A percentile compares a stretch with the other conserved stretches of the same genome.
Conservation (phyloP, 2,329 filamentous ascomycete species). For the Colletotrichum australisinense region DNA sequence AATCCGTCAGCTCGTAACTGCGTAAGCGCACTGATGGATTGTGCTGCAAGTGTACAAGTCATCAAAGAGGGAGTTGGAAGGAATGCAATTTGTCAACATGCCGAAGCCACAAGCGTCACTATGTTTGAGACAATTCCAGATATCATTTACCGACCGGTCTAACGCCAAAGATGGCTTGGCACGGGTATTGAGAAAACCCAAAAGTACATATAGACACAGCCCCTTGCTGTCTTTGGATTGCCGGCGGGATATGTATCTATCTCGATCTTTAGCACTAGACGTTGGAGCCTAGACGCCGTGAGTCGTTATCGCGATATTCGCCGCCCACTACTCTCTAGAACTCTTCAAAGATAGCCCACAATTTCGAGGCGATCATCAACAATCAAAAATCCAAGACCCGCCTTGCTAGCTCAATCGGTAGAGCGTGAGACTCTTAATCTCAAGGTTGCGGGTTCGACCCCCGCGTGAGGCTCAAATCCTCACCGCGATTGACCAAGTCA, state of each 20-base stretch:
- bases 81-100: not conserved
- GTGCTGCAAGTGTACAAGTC: too few species aligned
- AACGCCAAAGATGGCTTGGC: not conserved
- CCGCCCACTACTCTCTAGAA: too few species aligned
- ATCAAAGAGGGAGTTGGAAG: too few species aligned
- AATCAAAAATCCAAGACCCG: not conserved
- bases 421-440: conserved; percentile 76
- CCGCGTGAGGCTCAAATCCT: conserved; percentile 39
- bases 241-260: not conserved
- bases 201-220: not conserved
- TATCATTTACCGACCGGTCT: not conserved
- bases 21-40: not conserved
- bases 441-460: conserved; percentile 38
- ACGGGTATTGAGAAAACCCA: not conserved
- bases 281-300: too few species aligned
- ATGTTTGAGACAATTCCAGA: not conserved
- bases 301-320: not conserved
- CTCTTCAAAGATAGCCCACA: not conserved
- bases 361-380: fast-evolving
- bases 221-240: not conserved
- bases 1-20: not conserved
- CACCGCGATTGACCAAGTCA: conserved; percentile 6
- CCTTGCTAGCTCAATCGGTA: conserved; percentile 29
- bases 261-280: too few species aligned
- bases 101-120: not conserved